Base-by-base conservation (phyloP, 306 rosid species). In the Ceratonia siliqua region DNA sequence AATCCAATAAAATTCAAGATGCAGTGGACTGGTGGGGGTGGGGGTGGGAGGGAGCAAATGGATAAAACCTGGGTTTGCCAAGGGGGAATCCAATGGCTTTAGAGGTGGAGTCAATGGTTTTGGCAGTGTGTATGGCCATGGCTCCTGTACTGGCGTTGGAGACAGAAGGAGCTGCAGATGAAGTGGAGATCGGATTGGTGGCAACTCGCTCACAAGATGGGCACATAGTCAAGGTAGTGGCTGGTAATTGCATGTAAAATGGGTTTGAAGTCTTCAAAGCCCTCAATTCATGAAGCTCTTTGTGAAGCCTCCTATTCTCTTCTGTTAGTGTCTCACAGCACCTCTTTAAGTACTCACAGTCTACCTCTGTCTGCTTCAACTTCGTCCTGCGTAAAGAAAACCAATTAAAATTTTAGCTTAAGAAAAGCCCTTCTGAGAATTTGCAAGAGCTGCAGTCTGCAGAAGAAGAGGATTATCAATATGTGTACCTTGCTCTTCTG, bases 401-500 rank as follows among this genome's bases (percentile, higher is more conserved):
- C 1, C 10, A 41, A 10, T n/a, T n/a, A n/a, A n/a, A n/a, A n/a
- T n/a, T n/a, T n/a, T n/a, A n/a, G n/a, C n/a, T n/a, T n/a, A n/a
- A n/a, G n/a, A n/a, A n/a, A n/a, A n/a, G n/a, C n/a, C n/a, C n/a
- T n/a, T n/a, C n/a, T n/a, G n/a, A n/a, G n/a, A n/a, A n/a, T n/a
- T 39, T 8, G 14, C 8, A 39, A 39, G 2, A 39, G 4, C 43
- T 15, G 21, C 8, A n/a, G 18, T 15, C n/a, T 24, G 9, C 3
- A 57, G 13, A 11, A 62, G 9, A 3, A 49, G 49, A 36, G 43
- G 13, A 6, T 2, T 50, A 38, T 11, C 11, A 13, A 2, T 48
- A n/a, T 8, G 10, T 13, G 56, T 83, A 94, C 99, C 99, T 95
- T 72, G 99, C 98, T 81, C 99, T 83, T 82, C 99, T 79, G 71